These are phyloP conservation scores for Phytopythium aichiense DNA, from an alignment of 352 stramenopile genomes.

Conservation along the genomic window DNA sequence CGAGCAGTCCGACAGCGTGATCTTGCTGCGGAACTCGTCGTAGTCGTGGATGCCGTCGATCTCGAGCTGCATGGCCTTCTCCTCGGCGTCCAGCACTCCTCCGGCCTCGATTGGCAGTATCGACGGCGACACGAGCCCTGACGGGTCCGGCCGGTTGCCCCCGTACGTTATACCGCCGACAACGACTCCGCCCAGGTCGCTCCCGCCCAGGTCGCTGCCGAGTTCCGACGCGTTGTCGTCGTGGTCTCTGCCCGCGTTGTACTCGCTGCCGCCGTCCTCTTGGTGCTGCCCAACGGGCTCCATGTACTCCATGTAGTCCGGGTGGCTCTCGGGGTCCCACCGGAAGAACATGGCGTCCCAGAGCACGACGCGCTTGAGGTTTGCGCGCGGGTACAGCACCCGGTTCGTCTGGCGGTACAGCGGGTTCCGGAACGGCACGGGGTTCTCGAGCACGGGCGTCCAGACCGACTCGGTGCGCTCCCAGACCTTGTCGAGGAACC, in stretches of 20 bases:
- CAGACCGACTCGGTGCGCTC: conserved; percentile 83
- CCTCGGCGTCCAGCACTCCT: conserved; percentile 46
- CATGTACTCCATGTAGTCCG: conserved; percentile 87
- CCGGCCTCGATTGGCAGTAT: conserved; percentile 33
- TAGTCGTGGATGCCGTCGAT: conserved; percentile 84
- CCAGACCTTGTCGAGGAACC: conserved; percentile 82
- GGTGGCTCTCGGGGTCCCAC: conserved; percentile 80
- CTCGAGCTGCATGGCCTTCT: conserved; percentile 64
- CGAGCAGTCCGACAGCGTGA: conserved; percentile 69
- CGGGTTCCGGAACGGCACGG: conserved; percentile 61
- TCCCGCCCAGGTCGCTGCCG: not conserved
- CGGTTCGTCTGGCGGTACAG: conserved; percentile 76
- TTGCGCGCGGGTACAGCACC: conserved; percentile 80
- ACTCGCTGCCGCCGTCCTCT: conserved; percentile 20
- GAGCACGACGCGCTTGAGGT: conserved; percentile 81
- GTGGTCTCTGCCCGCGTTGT: conserved; percentile 9
- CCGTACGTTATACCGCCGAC: conserved; percentile 3
- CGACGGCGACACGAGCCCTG: conserved; percentile 17
- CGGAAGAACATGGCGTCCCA: conserved; percentile 88
- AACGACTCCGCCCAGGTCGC: conserved; percentile 2
- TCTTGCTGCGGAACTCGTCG: conserved; percentile 60
- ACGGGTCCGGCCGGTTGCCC: conserved; percentile 2
- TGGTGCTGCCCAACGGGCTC: conserved; percentile 39
- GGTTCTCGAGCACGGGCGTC: conserved; percentile 73
- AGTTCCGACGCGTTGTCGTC: conserved; percentile 6